Conservation (phyloP, 768 basidiomycete species). For the Pisolithus marmoratus region DNA sequence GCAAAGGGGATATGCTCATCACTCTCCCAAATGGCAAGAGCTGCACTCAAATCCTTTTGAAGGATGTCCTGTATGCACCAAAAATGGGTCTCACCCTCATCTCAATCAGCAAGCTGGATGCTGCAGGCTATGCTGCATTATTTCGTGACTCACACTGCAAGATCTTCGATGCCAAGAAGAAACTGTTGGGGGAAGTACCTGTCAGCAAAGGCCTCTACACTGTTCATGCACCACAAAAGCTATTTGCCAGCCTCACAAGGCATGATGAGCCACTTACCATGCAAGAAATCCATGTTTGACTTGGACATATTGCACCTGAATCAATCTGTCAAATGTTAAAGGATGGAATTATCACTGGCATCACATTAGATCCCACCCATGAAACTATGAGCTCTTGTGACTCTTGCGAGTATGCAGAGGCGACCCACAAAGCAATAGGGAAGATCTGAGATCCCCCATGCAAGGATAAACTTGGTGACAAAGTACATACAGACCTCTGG, state of each 20-base stretch:
- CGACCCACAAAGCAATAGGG: conserved; percentile 27
- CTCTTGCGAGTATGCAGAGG: conserved; percentile 40
- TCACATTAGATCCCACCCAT: conserved; percentile 16
- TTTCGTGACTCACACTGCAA: conserved; percentile 10
- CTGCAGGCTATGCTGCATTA: conserved; percentile 3
- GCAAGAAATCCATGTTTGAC: conserved; percentile 25
- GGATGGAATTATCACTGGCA: conserved; percentile 27
- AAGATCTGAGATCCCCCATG: conserved; percentile 6
- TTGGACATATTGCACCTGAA: conserved; percentile 30
- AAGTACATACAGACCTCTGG: conserved; percentile 36
- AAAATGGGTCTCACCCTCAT: conserved; percentile 16
- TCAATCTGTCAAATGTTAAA: conserved; percentile 18
- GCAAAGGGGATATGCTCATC: conserved; percentile 15
- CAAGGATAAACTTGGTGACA: neutral
- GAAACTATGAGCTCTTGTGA: conserved; percentile 31
- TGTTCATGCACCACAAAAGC: neutral
- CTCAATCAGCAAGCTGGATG: conserved; percentile 7
- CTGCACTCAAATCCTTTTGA: conserved; percentile 8
- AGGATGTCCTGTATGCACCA: neutral
- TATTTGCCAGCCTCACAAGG: neutral
- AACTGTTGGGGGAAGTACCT: conserved; percentile 9
- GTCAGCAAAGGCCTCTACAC: conserved; percentile 16
- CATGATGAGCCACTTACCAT: conserved; percentile 17
- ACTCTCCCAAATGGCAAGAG: conserved; percentile 15
- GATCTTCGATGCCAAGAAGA: conserved; percentile 8